Base-by-base conservation (phyloP, 495 filamentous ascomycete genomes). In the Choiromyces venosus region DNA sequence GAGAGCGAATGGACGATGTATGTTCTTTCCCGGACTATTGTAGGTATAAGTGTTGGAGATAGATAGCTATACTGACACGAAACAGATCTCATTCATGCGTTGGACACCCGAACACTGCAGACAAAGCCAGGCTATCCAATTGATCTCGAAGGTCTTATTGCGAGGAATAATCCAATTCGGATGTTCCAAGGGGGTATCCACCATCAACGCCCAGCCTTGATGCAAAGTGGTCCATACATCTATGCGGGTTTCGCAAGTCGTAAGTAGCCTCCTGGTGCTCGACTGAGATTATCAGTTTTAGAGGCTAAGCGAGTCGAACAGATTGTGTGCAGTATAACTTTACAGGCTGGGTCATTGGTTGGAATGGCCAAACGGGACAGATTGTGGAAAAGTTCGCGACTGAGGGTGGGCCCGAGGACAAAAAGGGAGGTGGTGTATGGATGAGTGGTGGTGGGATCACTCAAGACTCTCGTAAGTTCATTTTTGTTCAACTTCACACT, bases 271-370 rank as follows among this genome's bases (percentile, higher is more conserved):
- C 66, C 5, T 0, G 21, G 0, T 25, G n/a, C 21, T 65, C 21
- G 16, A 1, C 7, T 29, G 14, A 8, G n/a, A 12, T 67, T 71
- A 64, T 38, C 16, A 33, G 25, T 39, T n/a, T 9, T n/a, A 12
- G 46, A 25, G 46, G 46, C 21, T 25, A 10, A 52, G 21, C 46
- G 3, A 52, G 21, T 25, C 10, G 21, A 40, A 74, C 6, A 39
- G 19, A 19, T 9, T 83, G 83, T 65, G 83, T 83, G 36, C 80
- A 84, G 66, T 85, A 82, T 74, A 85, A 85, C 74, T 84, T 83
- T 68, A 85, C 84, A 9, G 84, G 84, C 35, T 84, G 82, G 74
- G 80, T 85, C 37, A 81, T 84, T 46, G 83, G 84, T 37, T 85
- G 82, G 78, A 77, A 85, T 75, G 83, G 83, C 73, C 83, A 76